Percentiles rank a stretch among this genome's conserved stretches.
Evolutionary conservation across 192 early-diverging fungal species (phyloP).

Genomic region (Phlyctochytrium arcticum): DNA sequence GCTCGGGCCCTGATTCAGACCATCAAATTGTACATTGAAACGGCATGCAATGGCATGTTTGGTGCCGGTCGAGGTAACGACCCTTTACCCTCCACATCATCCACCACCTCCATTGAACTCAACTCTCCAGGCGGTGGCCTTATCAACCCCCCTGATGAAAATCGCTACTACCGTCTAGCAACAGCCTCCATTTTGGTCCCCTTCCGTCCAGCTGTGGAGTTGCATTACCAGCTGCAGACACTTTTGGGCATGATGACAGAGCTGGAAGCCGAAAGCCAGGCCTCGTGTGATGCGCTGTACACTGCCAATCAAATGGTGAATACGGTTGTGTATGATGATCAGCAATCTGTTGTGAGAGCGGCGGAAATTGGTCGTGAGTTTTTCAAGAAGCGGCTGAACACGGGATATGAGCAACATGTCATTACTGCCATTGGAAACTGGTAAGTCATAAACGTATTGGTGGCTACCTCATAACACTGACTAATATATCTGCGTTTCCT

Average conservation of each 20-base stretch:
- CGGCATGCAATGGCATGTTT: conserved; percentile 92
- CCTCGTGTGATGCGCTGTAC: conserved; percentile 75
- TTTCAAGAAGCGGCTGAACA: conserved; percentile 53
- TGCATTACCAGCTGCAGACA: conserved; percentile 76
- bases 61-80: conserved; percentile 62
- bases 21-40: conserved; percentile 79
- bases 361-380: conserved; percentile 60
- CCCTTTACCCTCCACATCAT: not conserved
- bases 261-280: conserved; percentile 63
- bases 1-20: conserved; percentile 44
- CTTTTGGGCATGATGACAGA: conserved; percentile 63
- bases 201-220: conserved; percentile 63
- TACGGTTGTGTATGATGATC: conserved; percentile 52
- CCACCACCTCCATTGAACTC: not conserved
- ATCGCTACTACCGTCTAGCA: conserved; percentile 58
- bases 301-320: conserved; percentile 81
- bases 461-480: too few species aligned
- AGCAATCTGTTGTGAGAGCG: conserved; percentile 36
- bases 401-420: conserved; percentile 56
- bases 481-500: not conserved
- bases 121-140: conserved; percentile 14
- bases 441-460: too few species aligned
- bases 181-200: conserved; percentile 67
- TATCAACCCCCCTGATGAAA: conserved; percentile 65
- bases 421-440: conserved; percentile 89